Percentiles rank a stretch among this genome's conserved stretches.
phyloP scores from a whole-genome alignment of 257 asterid genomes.

The Lycium barbarum region DNA sequence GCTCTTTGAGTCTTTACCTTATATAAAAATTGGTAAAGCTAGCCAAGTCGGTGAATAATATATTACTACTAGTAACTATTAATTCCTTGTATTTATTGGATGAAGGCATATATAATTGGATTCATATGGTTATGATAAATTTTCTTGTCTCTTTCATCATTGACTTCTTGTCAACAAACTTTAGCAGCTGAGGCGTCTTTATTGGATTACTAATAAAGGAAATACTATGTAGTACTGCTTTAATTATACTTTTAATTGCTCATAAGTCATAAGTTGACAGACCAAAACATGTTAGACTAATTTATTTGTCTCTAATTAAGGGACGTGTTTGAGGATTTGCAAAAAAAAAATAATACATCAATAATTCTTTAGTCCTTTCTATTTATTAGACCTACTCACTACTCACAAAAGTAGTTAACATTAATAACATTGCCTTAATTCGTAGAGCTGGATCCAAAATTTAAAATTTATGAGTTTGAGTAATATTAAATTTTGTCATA shows the following conservation, averaged over 20 bases:
- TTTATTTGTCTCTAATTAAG: not conserved
- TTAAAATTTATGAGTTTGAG: no score
- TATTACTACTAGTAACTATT: not conserved
- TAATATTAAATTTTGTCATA: no score
- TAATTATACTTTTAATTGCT: no score
- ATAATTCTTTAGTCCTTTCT: not conserved
- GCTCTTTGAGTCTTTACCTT: not conserved
- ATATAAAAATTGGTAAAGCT: not conserved
- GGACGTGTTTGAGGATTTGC: not conserved
- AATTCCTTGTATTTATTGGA: not conserved
- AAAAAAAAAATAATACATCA: not conserved
- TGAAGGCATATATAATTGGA: not conserved
- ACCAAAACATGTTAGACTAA: not conserved
- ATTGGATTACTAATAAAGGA: not conserved
- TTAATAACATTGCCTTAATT: not conserved
- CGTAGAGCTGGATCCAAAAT: not conserved
- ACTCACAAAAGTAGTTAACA: not conserved
- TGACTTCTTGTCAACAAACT: not conserved
- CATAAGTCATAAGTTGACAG: no score
- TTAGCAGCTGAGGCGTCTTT: not conserved
- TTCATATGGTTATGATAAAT: constrained; percentile 17
- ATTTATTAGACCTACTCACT: not conserved
- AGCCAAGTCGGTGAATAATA: constrained; percentile 5
- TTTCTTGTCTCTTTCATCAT: constrained; percentile 6
- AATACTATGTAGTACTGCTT: no score